These are phyloP conservation scores for Phialemoniopsis sp. DNA, from an alignment of 2,329 filamentous ascomycete genomes.

Conservation along the genomic window DNA sequence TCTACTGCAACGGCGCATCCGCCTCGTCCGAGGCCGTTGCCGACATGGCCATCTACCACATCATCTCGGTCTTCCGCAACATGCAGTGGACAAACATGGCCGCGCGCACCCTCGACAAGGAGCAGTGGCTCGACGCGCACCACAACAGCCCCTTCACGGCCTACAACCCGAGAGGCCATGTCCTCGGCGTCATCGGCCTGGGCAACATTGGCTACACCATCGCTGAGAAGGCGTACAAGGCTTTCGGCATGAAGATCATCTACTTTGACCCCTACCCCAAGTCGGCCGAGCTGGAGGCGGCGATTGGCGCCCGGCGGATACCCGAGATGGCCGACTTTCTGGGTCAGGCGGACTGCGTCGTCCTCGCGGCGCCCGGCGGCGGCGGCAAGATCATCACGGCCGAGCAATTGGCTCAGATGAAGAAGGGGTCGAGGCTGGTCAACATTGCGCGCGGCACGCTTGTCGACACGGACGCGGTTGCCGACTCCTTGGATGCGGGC, in stretches of 20 bases:
- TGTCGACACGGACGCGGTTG: slow-evolving; percentile 45
- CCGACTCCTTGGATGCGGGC: slow-evolving; percentile 39
- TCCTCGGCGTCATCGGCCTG: slow-evolving; percentile 31
- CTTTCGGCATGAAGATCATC: slow-evolving; percentile 53
- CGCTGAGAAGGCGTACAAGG: slow-evolving; percentile 48
- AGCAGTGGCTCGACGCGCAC: too few species aligned
- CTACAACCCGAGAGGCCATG: background rate
- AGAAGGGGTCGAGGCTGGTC: slow-evolving; percentile 44
- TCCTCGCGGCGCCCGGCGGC: slow-evolving; percentile 45
- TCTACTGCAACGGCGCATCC: slow-evolving; percentile 61
- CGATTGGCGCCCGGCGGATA: slow-evolving; percentile 34
- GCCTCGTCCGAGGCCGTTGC: slow-evolving; percentile 59
- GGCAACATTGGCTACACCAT: slow-evolving; percentile 51
- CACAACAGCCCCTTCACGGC: background rate
- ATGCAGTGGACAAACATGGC: slow-evolving; percentile 51
- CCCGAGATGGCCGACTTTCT: slow-evolving; percentile 40
- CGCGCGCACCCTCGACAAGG: slow-evolving; percentile 35
- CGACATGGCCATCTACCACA: slow-evolving; percentile 55
- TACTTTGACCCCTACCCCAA: slow-evolving; percentile 46
- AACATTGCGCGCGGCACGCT: slow-evolving; percentile 52
- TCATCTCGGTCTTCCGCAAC: slow-evolving; percentile 54
- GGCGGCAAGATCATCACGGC: slow-evolving; percentile 34
- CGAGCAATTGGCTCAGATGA: slow-evolving; percentile 40
- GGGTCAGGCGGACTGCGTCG: slow-evolving; percentile 38
- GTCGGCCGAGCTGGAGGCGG: slow-evolving; percentile 31